Conservation (phyloP, 148 eudicot genomes). For the Oxyria digyna region DNA sequence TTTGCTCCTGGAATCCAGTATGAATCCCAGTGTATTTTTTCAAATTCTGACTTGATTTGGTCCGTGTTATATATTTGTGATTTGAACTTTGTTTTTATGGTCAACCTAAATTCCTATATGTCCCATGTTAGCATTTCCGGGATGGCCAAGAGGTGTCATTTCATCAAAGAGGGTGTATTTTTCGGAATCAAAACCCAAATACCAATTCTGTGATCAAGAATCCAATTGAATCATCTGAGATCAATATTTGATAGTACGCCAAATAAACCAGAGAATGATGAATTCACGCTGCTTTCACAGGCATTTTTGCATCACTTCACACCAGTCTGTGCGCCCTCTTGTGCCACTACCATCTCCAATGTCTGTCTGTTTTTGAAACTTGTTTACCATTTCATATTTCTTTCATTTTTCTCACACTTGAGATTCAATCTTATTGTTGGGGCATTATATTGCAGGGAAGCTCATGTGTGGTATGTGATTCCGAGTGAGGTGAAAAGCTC, state of each 20-base stretch:
- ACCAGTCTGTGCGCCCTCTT: constrained; percentile 21
- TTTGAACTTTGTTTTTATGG: too few species aligned
- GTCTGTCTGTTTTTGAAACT: constrained; percentile 19
- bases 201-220: too few species aligned
- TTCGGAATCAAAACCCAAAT: too few species aligned
- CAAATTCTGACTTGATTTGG: too few species aligned
- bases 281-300: constrained; percentile 34
- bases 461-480: constrained; percentile 68
- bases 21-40: too few species aligned
- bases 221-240: too few species aligned
- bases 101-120: too few species aligned
- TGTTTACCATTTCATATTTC: background rate
- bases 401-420: background rate
- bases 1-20: too few species aligned
- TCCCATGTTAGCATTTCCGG: too few species aligned
- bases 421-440: background rate
- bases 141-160: too few species aligned
- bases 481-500: constrained; percentile 60
- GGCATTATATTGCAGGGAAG: constrained; percentile 41
- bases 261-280: constrained; percentile 11
- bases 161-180: too few species aligned
- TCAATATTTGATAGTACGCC: background rate
- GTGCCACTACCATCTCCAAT: constrained; percentile 48
- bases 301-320: constrained; percentile 25
- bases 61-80: too few species aligned